Evolutionary conservation across 345 rosid species (phyloP), one percentile per base, ranked within the genome.

Genomic region (Bretschneidera sinensis): DNA sequence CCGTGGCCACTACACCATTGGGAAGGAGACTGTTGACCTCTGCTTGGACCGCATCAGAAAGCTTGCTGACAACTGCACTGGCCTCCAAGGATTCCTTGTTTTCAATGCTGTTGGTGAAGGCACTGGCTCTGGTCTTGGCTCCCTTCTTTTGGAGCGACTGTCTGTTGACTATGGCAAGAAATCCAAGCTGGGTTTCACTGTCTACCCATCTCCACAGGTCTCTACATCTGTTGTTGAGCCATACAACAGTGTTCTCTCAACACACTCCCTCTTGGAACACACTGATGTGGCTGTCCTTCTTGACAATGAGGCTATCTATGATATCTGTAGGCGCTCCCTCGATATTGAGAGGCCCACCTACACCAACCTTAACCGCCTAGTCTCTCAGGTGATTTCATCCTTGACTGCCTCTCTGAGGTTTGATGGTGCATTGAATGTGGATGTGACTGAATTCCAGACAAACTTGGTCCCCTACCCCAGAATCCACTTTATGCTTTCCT

Each of bases 1-100:
- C 55, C 87, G 92, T 74, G 89, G 92, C 0, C 92, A 86, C 70
- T 86, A 86, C 70, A 86, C 92, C 70, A 84, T 86, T 75, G 92
- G 90, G 43, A 86, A 86, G 67, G 90, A 86, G 43, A 86, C 84
- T 71, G 92, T 86, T 50, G 92, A 86, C 55, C 75, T 86, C 59
- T 86, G 92, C 74, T 65, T 86, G 66, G 90, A 86, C 73, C 87
- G 87, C 23, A n/a, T n/a, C n/a, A n/a, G n/a, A n/a, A n/a, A n/a
- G n/a, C n/a, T n/a, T n/a, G n/a, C n/a, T n/a, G n/a, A n/a, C n/a
- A n/a, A n/a, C n/a, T n/a, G n/a, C n/a, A n/a, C n/a, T n/a, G n/a
- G n/a, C n/a, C n/a, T n/a, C n/a, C n/a, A n/a, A n/a, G n/a, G n/a
- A n/a, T n/a, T n/a, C n/a, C n/a, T n/a, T n/a, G n/a, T n/a, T n/a